Evolutionary conservation across 1,284 basidiomycete genomes (phyloP).

Genomic region (Pseudozyma pruni): DNA sequence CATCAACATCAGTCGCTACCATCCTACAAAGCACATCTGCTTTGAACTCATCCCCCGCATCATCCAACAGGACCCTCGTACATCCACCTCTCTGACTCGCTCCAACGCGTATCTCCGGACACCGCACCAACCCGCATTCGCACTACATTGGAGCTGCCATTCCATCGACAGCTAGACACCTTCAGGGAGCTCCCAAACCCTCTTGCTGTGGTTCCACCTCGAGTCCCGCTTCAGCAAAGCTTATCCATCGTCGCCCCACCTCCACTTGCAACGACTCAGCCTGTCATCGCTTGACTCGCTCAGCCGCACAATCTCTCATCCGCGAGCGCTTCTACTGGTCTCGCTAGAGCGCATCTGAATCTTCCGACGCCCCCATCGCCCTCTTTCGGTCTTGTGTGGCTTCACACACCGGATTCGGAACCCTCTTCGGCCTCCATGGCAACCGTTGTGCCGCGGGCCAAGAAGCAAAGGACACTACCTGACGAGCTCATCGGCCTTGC

Average conservation of each 20-base stretch:
- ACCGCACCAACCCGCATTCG: not conserved
- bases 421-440: constrained; percentile 27
- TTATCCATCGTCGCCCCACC: constrained; percentile 12
- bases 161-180: too few relatives aligned
- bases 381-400: constrained; percentile 3
- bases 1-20: too few relatives aligned
- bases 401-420: not conserved
- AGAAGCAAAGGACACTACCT: constrained; percentile 50
- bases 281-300: not conserved
- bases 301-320: constrained; percentile 1
- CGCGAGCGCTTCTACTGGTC: not conserved
- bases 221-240: not conserved
- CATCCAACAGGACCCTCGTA: too few relatives aligned
- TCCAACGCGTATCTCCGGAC: constrained; percentile 12
- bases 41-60: not conserved
- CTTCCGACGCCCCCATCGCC: not conserved
- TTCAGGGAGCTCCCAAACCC: too few relatives aligned
- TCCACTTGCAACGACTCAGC: constrained; percentile 18
- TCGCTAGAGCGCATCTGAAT: too few relatives aligned
- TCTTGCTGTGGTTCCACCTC: not conserved
- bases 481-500: constrained; percentile 33
- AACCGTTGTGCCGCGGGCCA: constrained; percentile 50
- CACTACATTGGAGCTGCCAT: not conserved
- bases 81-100: constrained; percentile 1
- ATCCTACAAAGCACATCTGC: not conserved